phyloP scores from a whole-genome alignment of 805 yeast species.

The Nakazawaea anatomiae region DNA sequence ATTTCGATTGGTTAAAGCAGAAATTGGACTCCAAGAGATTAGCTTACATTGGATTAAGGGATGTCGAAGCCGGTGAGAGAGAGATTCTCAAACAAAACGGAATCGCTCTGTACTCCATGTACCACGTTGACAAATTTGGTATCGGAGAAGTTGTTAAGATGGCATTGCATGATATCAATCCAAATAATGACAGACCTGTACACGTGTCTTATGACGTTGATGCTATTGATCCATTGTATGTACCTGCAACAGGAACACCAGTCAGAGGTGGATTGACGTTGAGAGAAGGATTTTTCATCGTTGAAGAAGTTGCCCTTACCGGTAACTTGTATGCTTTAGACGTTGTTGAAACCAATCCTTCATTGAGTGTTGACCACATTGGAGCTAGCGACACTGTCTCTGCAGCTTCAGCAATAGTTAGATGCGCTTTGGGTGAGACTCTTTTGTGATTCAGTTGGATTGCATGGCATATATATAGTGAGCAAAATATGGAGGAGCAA shows the following conservation, averaged over 20 bases:
- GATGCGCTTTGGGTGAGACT: slow-evolving; percentile 94
- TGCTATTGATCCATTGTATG: slow-evolving; percentile 90
- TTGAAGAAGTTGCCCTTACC: slow-evolving; percentile 86
- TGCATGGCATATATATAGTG: background rate
- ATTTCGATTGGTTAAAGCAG: slow-evolving; percentile 66
- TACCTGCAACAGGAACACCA: slow-evolving; percentile 97
- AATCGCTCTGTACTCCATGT: slow-evolving; percentile 89
- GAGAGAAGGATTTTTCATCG: slow-evolving; percentile 89
- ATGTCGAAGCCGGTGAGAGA: slow-evolving; percentile 85
- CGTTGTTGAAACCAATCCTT: slow-evolving; percentile 91
- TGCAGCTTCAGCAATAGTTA: slow-evolving; percentile 85
- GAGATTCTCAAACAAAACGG: slow-evolving; percentile 60
- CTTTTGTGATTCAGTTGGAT: slow-evolving; percentile 36
- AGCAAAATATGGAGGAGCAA: background rate
- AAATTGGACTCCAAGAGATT: slow-evolving; percentile 62
- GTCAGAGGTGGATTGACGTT: slow-evolving; percentile 94
- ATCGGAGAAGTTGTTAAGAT: slow-evolving; percentile 85
- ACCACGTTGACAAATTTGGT: slow-evolving; percentile 91
- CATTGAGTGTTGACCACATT: slow-evolving; percentile 67
- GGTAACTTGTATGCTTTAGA: slow-evolving; percentile 88
- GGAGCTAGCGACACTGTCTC: slow-evolving; percentile 81
- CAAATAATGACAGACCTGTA: slow-evolving; percentile 63
- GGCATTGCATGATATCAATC: slow-evolving; percentile 80
- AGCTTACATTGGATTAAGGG: slow-evolving; percentile 92
- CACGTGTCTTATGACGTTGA: slow-evolving; percentile 95